These are phyloP conservation scores for Albifimbria verrucaria DNA, from an alignment of 2,329 filamentous ascomycete species.

Conservation along the genomic window DNA sequence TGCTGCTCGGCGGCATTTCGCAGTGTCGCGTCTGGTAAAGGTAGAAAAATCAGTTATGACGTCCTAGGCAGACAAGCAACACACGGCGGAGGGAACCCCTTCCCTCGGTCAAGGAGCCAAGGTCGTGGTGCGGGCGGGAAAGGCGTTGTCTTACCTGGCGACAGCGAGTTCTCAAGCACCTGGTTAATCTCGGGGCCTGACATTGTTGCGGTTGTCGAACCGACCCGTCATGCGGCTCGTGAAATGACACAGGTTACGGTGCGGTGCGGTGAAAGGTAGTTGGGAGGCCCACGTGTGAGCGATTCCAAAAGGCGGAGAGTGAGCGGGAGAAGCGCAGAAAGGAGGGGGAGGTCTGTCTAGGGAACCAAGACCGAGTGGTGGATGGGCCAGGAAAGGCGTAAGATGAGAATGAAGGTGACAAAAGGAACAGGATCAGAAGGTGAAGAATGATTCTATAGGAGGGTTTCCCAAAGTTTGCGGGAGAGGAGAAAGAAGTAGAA, in stretches of 20 bases:
- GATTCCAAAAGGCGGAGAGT: constrained; percentile 23
- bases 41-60: constrained; percentile 30
- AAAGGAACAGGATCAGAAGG: not conserved
- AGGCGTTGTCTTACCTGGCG: constrained; percentile 66
- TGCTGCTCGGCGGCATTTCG: constrained; percentile 93
- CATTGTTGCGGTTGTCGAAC: constrained; percentile 47
- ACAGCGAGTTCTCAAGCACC: constrained; percentile 96
- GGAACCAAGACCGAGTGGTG: not conserved
- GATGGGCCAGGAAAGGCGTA: not conserved
- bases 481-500: not conserved
- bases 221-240: constrained; percentile 34
- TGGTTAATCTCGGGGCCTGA: constrained; percentile 90
- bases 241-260: constrained; percentile 10
- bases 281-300: constrained; percentile 26
- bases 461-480: not conserved
- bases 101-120: constrained; percentile 6
- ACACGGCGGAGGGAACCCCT: constrained; percentile 6
- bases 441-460: not conserved
- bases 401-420: not conserved
- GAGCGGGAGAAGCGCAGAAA: constrained; percentile 22
- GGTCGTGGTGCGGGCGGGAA: constrained; percentile 8
- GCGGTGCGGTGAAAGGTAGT: constrained; percentile 18
- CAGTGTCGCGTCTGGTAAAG: constrained; percentile 71
- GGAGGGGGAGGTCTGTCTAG: constrained; percentile 7
- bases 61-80: constrained; percentile 11